Evolutionary conservation across 78 protist species (phyloP).

Genomic region (Corallochytrium limacisporum): DNA sequence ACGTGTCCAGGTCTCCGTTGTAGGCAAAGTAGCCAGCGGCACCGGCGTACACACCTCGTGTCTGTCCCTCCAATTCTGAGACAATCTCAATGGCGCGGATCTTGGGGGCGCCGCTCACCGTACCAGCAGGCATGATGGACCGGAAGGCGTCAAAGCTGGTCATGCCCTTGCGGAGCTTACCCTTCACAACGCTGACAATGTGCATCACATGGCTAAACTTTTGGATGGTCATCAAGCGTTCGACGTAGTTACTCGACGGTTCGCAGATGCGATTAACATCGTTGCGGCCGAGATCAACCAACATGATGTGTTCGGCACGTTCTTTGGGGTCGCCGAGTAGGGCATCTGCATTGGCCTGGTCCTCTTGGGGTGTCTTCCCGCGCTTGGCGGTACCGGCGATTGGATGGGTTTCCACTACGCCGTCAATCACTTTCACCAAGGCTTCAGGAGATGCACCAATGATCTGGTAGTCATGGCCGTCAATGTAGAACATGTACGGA

Average conservation of each 20-base stretch:
- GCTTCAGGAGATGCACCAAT: slow-evolving; percentile 50
- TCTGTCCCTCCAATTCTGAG: background rate
- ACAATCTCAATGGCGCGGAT: slow-evolving; percentile 30
- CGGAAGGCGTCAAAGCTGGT: slow-evolving; percentile 40
- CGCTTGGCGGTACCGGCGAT: slow-evolving; percentile 48
- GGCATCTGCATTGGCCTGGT: slow-evolving; percentile 9
- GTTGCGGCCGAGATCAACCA: slow-evolving; percentile 41
- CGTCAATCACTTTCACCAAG: slow-evolving; percentile 18
- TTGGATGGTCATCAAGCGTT: slow-evolving; percentile 33
- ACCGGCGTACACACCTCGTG: slow-evolving; percentile 27
- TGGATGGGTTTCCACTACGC: slow-evolving; percentile 28
- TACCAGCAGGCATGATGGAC: slow-evolving; percentile 52
- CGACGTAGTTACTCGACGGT: slow-evolving; percentile 12
- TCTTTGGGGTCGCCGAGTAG: slow-evolving; percentile 28
- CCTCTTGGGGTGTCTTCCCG: slow-evolving; percentile 27
- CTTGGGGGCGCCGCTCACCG: slow-evolving; percentile 34
- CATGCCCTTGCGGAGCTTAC: slow-evolving; percentile 3
- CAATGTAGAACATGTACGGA: slow-evolving; percentile 50
- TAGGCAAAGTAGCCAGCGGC: slow-evolving; percentile 11
- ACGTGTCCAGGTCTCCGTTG: slow-evolving; percentile 34
- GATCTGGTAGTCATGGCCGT: slow-evolving; percentile 19
- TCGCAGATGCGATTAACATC: slow-evolving; percentile 10
- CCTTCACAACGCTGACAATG: slow-evolving; percentile 26
- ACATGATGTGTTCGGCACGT: slow-evolving; percentile 52
- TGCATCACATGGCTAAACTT: slow-evolving; percentile 45